These are phyloP conservation scores for Vinca minor DNA, from an alignment of 257 asterid species.

Conservation along the genomic window DNA sequence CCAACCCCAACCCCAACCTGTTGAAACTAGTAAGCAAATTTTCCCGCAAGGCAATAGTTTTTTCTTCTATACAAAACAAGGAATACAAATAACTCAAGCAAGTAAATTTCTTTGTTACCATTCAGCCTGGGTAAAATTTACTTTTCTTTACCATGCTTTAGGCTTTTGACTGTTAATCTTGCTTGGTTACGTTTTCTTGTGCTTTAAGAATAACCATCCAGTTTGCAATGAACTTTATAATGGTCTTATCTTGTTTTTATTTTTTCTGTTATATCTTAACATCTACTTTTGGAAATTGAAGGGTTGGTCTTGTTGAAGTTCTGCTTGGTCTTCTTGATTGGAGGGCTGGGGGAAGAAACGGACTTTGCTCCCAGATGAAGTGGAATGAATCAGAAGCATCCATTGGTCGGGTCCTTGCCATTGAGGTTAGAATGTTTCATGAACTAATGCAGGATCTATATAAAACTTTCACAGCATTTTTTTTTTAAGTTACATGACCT, in stretches of 20 bases:
- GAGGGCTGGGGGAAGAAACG: conserved; percentile 94
- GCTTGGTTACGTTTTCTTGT: background rate
- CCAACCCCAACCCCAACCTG: background rate
- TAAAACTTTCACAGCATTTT: background rate
- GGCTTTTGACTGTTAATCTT: background rate
- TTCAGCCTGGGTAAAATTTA: background rate
- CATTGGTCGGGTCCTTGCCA: conserved; percentile 85
- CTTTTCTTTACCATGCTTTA: background rate
- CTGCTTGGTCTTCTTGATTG: conserved; percentile 99
- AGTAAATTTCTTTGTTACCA: background rate
- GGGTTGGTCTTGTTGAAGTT: conserved; percentile 98
- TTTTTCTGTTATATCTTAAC: background rate
- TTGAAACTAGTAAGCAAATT: background rate
- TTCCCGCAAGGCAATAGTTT: background rate
- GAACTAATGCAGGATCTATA: background rate
- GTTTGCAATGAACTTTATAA: background rate
- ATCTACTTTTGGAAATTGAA: conserved; percentile 8
- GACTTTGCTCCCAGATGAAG: conserved; percentile 78
- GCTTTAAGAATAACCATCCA: background rate
- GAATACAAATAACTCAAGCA: background rate
- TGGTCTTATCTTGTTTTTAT: background rate
- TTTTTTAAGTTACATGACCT: background rate
- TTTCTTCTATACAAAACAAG: background rate
- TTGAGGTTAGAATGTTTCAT: conserved; percentile 53
- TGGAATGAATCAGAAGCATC: conserved; percentile 99